phyloP scores from a whole-genome alignment of 306 rosid species.

The Glycyrrhiza uralensis region DNA sequence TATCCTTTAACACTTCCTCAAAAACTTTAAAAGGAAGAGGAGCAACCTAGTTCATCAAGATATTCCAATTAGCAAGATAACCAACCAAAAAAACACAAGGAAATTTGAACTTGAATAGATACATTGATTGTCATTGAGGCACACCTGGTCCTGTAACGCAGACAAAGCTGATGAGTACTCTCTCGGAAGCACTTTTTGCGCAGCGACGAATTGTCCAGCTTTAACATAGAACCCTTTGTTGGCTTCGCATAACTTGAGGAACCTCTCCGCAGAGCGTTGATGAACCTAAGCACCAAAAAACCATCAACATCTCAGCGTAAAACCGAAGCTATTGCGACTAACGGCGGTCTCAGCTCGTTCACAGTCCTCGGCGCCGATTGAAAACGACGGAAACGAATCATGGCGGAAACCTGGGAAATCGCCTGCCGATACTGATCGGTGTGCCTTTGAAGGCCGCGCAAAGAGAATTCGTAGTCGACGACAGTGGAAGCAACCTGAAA shows the following conservation, averaged over 20 bases:
- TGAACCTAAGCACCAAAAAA: conserved; percentile 57
- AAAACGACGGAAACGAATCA: not conserved
- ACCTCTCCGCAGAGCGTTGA: conserved; percentile 68
- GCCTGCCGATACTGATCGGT: conserved; percentile 58
- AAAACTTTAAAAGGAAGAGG: conserved; percentile 66
- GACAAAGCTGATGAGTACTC: conserved; percentile 77
- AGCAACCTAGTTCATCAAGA: conserved; percentile 58
- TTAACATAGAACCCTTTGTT: conserved; percentile 91
- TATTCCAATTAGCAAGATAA: conserved; percentile 27
- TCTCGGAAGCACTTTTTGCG: conserved; percentile 63
- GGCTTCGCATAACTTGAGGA: conserved; percentile 65
- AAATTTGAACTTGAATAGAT: not conserved
- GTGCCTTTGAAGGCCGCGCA: conserved; percentile 41
- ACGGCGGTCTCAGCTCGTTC: not conserved
- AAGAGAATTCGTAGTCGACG: conserved; percentile 64
- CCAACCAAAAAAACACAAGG: not conserved
- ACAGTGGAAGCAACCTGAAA: conserved; percentile 58
- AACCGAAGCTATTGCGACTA: not conserved
- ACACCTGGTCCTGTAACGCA: conserved; percentile 75
- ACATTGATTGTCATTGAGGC: not conserved
- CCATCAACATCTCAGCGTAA: conserved; percentile 2
- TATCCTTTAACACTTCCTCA: conserved; percentile 48
- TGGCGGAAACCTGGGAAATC: conserved; percentile 52
- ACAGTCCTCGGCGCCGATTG: not conserved
- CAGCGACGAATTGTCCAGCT: conserved; percentile 84